A percentile compares a stretch with the other conserved stretches of the same genome.
phyloP scores from a whole-genome alignment of 164 flowering plant species.

The Chloranthus sessilifolius region DNA sequence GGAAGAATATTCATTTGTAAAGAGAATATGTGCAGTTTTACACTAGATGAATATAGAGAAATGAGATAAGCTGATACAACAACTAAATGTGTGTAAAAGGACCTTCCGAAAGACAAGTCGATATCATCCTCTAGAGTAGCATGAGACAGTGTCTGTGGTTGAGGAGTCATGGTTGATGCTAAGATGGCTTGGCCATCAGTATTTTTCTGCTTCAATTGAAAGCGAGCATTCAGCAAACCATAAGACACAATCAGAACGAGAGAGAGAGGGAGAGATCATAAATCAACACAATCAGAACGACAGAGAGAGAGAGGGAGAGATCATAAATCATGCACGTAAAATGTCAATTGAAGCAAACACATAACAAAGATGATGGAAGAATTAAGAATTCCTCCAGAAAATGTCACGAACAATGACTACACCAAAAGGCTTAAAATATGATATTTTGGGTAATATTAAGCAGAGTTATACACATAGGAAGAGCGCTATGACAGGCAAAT shows the following conservation, averaged over 20 bases:
- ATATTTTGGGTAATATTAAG: too few relatives aligned
- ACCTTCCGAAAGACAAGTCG: slow-evolving; percentile 96
- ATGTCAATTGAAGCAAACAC: too few relatives aligned
- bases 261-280: slow-evolving; percentile 2
- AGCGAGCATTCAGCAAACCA: too few relatives aligned
- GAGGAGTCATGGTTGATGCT: slow-evolving; percentile 76
- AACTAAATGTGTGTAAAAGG: slow-evolving; percentile 6
- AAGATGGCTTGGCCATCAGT: slow-evolving; percentile 72
- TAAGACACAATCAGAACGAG: slow-evolving; percentile 1
- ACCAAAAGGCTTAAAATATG: too few relatives aligned
- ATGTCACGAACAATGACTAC: too few relatives aligned
- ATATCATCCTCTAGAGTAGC: slow-evolving; percentile 64
- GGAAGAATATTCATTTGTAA: background rate
- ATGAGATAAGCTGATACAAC: background rate
- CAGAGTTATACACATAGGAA: too few relatives aligned
- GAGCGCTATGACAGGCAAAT: too few relatives aligned
- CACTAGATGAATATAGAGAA: background rate
- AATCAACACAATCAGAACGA: too few relatives aligned
- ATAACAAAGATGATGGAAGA: too few relatives aligned
- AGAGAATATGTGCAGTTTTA: slow-evolving; percentile 3
- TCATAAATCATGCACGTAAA: too few relatives aligned
- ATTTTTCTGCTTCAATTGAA: slow-evolving; percentile 65
- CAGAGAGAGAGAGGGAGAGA: slow-evolving; percentile 3
- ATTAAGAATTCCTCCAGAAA: too few relatives aligned
- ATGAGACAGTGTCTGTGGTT: slow-evolving; percentile 40